Base-by-base conservation (phyloP, 1,139 yeast genomes). In the Debaryomyces subglobosus region DNA sequence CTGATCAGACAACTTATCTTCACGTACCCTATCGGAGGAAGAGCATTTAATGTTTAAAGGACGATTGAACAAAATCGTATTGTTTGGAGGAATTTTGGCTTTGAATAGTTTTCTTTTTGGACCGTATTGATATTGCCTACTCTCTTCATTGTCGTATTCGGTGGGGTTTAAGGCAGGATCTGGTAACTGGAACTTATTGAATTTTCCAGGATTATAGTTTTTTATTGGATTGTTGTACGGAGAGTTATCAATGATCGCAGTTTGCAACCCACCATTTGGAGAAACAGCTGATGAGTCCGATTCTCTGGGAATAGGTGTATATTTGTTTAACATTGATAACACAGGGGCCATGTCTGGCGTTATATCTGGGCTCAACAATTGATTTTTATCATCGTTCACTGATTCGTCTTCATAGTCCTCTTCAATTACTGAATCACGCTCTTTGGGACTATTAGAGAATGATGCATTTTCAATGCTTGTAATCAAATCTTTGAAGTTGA, bases 321-420 rank as follows among this genome's bases (percentile, higher is more conserved):
- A 63, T 48, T 62, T 62, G 47, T 66, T 63, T 48, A 68, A 59
- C 58, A 71, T 55, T 34, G 68, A 60, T 46, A 68, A 58, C 41
- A 65, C 60, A 34, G 76, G 79, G 15, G 68, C 68, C 60, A 72
- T 72, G 48, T 72, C 73, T n/a, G 79, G 78, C 5, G 79, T 74
- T 36, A 72, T 63, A 12, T 70, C 73, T 1, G 81, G 80, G 16
- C 77, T 70, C 7, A 77, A 77, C 20, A 74, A 63, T 54, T 64
- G 48, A 13, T 16, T 56, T 27, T 52, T 55, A 20, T 50, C 46
- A 9, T 44, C 47, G 27, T 37, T 44, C 13, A 44, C 33, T 5
- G 46, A 39, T 2, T 51, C 48, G 5, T 54, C 60, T 10, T 52
- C 58, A 33, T 48, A 50, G 9, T 46, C 49, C 40, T 61, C 66